A percentile compares a stretch with the other conserved stretches of the same genome.
Conservation (phyloP, 306 rosid species). For the Prunus fruticosa region DNA sequence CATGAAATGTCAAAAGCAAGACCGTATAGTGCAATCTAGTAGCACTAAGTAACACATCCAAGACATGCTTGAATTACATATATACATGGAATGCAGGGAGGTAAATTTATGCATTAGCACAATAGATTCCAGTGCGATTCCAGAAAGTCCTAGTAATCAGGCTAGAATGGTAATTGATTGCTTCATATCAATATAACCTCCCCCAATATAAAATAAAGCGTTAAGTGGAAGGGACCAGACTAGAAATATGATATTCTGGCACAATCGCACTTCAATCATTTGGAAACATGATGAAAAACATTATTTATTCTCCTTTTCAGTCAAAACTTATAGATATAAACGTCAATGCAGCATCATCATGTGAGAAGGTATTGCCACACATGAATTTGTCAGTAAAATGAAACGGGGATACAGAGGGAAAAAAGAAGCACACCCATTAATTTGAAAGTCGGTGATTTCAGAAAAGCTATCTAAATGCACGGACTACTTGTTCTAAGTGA, state of each 20-base stretch:
- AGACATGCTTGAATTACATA: not conserved
- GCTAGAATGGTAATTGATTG: not conserved
- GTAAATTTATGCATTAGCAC: too few relatives aligned
- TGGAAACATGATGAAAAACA: not conserved
- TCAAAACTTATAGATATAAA: too few relatives aligned
- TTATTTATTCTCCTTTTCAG: not conserved
- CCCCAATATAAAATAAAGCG: not conserved
- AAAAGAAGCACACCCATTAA: not conserved
- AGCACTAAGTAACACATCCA: not conserved
- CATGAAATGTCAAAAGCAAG: slow-evolving; percentile 22
- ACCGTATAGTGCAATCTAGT: not conserved
- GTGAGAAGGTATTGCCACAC: not conserved
- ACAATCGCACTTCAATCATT: not conserved
- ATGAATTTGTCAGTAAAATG: not conserved
- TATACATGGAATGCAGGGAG: not conserved
- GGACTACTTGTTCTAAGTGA: not conserved
- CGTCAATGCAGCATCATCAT: not conserved
- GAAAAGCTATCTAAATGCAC: not conserved
- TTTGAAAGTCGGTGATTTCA: not conserved
- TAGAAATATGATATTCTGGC: not conserved
- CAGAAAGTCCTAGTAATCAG: not conserved
- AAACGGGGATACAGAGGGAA: not conserved
- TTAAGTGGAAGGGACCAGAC: not conserved
- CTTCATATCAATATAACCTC: not conserved
- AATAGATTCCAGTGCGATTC: not conserved